Evolutionary conservation across 2,329 filamentous ascomycete genomes (phyloP).

Genomic region (Neoscytalidium dimidiatum): DNA sequence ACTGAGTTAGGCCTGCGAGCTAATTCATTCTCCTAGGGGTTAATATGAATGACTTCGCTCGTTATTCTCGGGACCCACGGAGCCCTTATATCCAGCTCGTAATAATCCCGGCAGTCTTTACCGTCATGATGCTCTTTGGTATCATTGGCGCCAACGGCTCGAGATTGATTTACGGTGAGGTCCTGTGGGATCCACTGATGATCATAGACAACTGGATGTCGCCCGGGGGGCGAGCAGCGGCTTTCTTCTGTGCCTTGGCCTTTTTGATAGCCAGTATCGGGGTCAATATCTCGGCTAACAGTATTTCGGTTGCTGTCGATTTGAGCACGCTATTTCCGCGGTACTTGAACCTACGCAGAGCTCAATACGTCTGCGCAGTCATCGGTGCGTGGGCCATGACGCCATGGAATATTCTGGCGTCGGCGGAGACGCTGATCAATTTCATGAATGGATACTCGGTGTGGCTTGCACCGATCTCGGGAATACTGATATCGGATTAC

Average conservation of each 20-base stretch:
- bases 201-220: constrained; percentile 27
- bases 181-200: constrained; percentile 28
- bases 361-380: constrained; percentile 22
- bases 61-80: constrained; percentile 24
- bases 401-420: constrained; percentile 21
- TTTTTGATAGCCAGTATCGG: constrained; percentile 20
- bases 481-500: constrained; percentile 24
- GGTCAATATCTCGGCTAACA: constrained; percentile 27
- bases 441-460: constrained; percentile 22
- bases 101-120: constrained; percentile 34
- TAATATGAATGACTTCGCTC: constrained; percentile 24
- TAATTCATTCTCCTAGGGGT: constrained; percentile 26
- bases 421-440: constrained; percentile 19
- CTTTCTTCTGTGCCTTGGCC: constrained; percentile 25
- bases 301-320: constrained; percentile 26
- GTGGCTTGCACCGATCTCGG: constrained; percentile 22
- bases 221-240: constrained; percentile 24
- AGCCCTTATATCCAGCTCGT: constrained; percentile 38
- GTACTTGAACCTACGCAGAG: constrained; percentile 20
- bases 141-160: constrained; percentile 28
- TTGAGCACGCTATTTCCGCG: constrained; percentile 17
- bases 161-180: constrained; percentile 23
- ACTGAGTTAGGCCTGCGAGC: constrained; percentile 23
- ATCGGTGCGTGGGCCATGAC: constrained; percentile 20
- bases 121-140: constrained; percentile 29